A percentile compares a stretch with the other conserved stretches of the same genome.
These are phyloP conservation scores for Talaromyces piceae DNA, from an alignment of 2,329 filamentous ascomycete species.

Conservation along the genomic window DNA sequence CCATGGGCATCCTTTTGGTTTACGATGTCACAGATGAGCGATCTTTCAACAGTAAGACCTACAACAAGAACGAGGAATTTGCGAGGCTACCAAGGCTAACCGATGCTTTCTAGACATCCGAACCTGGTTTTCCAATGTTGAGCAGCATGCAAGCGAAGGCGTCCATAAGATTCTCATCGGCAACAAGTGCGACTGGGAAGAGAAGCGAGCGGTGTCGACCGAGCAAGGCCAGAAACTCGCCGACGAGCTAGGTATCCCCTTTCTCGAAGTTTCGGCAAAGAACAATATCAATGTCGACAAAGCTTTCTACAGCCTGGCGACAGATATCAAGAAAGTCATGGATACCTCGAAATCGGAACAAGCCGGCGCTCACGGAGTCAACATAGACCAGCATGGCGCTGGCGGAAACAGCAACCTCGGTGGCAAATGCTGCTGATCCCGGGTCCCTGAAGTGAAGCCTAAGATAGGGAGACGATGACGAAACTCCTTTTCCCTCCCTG, in stretches of 20 bases:
- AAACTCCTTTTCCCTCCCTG: background rate
- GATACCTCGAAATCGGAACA: conserved; percentile 78
- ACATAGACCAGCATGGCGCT: conserved; percentile 57
- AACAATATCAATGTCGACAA: conserved; percentile 99
- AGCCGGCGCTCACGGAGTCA: conserved; percentile 53
- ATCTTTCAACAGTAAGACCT: conserved; percentile 79
- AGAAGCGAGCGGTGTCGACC: conserved; percentile 90
- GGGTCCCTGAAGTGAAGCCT: background rate
- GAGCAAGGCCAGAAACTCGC: conserved; percentile 90
- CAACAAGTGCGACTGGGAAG: conserved; percentile 99
- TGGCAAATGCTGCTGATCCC: conserved; percentile 68
- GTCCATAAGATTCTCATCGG: conserved; percentile 99
- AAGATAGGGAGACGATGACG: background rate
- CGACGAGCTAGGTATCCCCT: conserved; percentile 92
- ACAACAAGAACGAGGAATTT: conserved; percentile 1
- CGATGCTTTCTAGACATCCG: conserved; percentile 66
- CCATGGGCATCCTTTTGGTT: conserved; percentile 95
- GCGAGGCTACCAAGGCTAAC: background rate
- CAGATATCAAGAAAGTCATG: conserved; percentile 98
- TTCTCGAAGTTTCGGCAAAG: conserved; percentile 97
- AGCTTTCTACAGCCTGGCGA: conserved; percentile 90
- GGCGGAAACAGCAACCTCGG: conserved; percentile 43
- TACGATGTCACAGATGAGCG: conserved; percentile 98
- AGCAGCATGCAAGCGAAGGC: conserved; percentile 95
- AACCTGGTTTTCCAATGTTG: conserved; percentile 98